A percentile compares a stretch with the other conserved stretches of the same genome.
phyloP scores from a whole-genome alignment of 768 basidiomycete species.

The Auricularia heimuer region DNA sequence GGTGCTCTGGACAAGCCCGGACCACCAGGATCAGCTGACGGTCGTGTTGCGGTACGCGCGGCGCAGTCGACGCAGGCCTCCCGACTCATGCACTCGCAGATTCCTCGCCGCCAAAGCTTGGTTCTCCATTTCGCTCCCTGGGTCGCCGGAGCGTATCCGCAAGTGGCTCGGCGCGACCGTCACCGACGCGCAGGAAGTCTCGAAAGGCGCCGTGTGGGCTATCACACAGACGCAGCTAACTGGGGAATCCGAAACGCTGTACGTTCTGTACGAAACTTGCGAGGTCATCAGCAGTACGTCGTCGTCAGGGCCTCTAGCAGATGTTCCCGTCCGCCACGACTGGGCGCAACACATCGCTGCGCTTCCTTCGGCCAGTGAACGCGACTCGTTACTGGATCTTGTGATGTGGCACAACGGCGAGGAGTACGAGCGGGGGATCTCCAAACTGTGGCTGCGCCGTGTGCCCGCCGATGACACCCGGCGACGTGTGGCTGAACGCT shows the following conservation, averaged over 20 bases:
- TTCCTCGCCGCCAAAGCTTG: conserved; percentile 55
- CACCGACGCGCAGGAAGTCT: conserved; percentile 40
- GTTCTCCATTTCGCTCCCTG: conserved; percentile 49
- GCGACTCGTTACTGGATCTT: conserved; percentile 25
- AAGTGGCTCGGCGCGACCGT: conserved; percentile 31
- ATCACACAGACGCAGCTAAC: conserved; percentile 25
- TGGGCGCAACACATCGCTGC: conserved; percentile 44
- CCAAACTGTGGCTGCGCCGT: conserved; percentile 50
- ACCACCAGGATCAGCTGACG: conserved; percentile 44
- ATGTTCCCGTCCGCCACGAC: conserved; percentile 40
- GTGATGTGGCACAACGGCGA: conserved; percentile 61
- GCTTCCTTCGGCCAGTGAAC: conserved; percentile 3
- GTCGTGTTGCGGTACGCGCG: conserved; percentile 45
- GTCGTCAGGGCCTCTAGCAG: neutral
- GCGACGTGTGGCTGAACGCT: conserved; percentile 44
- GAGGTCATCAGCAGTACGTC: conserved; percentile 49
- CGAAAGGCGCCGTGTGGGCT: conserved; percentile 51
- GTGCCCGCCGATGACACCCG: conserved; percentile 31
- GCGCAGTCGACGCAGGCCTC: neutral
- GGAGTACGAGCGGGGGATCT: conserved; percentile 61
- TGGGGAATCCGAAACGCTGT: conserved; percentile 25
- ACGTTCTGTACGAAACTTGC: conserved; percentile 62
- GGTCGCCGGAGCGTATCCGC: conserved; percentile 20
- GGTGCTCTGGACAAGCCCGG: conserved; percentile 49
- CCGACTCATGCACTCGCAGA: conserved; percentile 23